Percentiles rank a stretch among this genome's conserved stretches.
These are phyloP conservation scores for Trichophyton rubrum DNA, from an alignment of 2,329 filamentous ascomycete species.

Conservation along the genomic window DNA sequence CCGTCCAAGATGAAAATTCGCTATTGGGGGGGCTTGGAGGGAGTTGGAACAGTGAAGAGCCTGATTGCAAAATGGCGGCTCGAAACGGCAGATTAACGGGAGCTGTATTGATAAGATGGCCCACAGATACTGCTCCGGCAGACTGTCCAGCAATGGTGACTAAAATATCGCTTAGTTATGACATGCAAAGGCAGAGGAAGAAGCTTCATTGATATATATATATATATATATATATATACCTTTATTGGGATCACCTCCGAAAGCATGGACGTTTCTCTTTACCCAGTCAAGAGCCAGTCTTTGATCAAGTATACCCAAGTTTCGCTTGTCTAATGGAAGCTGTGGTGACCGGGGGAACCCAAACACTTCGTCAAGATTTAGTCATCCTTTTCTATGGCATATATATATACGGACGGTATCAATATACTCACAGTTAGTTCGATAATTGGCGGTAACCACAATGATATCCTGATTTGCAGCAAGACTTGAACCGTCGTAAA, in stretches of 20 bases:
- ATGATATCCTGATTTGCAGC: slow-evolving; percentile 3
- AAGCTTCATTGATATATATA: slow-evolving; percentile 16
- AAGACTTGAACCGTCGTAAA: not conserved
- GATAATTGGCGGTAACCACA: slow-evolving; percentile 2
- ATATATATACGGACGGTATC: not conserved
- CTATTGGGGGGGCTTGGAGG: not conserved
- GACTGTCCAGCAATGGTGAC: slow-evolving; percentile 41
- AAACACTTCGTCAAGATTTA: slow-evolving; percentile 1
- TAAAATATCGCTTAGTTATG: not conserved
- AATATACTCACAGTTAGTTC: not conserved
- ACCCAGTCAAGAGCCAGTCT: slow-evolving; percentile 49
- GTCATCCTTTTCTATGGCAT: not conserved
- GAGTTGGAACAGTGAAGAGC: not conserved
- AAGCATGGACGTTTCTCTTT: slow-evolving; percentile 40
- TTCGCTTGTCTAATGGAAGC: slow-evolving; percentile 28
- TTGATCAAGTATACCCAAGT: slow-evolving; percentile 48
- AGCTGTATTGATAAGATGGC: not conserved
- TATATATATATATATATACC: too few species aligned
- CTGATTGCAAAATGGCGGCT: slow-evolving; percentile 3
- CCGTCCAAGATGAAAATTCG: not conserved
- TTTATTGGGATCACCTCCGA: slow-evolving; percentile 41
- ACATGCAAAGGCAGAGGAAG: not conserved
- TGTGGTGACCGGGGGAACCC: slow-evolving; percentile 3
- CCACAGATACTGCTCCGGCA: slow-evolving; percentile 45
- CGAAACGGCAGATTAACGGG: not conserved